Percentiles rank a stretch among this genome's conserved stretches.
Evolutionary conservation across 108 stramenopile genomes (phyloP).

Genomic region (Fragilaria crotonensis): DNA sequence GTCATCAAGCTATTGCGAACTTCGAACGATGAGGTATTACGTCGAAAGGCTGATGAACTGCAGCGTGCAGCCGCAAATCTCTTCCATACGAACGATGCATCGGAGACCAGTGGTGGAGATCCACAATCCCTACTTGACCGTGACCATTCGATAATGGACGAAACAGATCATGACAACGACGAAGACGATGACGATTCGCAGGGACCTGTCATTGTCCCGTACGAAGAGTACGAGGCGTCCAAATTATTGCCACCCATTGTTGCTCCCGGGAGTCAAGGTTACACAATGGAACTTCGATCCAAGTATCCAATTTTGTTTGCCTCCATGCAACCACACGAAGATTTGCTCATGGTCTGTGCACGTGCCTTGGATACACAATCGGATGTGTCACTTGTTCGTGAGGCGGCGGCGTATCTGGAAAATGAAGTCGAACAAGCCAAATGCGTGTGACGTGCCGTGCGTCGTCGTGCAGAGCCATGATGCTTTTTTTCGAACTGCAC

Average conservation of each 20-base stretch:
- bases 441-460: too few species aligned
- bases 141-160: slow-evolving; percentile 10
- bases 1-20: slow-evolving; percentile 17
- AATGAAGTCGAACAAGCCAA: too few species aligned
- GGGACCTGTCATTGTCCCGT: slow-evolving; percentile 62
- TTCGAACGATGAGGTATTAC: slow-evolving; percentile 7
- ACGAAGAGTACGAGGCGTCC: slow-evolving; percentile 53
- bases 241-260: slow-evolving; percentile 26
- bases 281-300: slow-evolving; percentile 8
- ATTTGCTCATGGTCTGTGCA: slow-evolving; percentile 81
- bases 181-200: slow-evolving; percentile 55
- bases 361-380: slow-evolving; percentile 58
- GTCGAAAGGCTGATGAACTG: slow-evolving; percentile 5
- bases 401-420: slow-evolving; percentile 82
- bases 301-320: slow-evolving; percentile 71
- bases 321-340: slow-evolving; percentile 61
- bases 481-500: too few species aligned
- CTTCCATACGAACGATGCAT: slow-evolving; percentile 13
- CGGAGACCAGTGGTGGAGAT: slow-evolving; percentile 5
- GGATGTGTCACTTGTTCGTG: slow-evolving; percentile 80
- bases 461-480: too few species aligned
- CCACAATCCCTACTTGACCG: slow-evolving; percentile 10
- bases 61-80: slow-evolving; percentile 6
- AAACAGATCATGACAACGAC: slow-evolving; percentile 4
- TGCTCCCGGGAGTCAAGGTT: neutral